A percentile compares a stretch with the other conserved stretches of the same genome.
Conservation (phyloP, 805 yeast species). For the Isabelozyma rhagii region DNA sequence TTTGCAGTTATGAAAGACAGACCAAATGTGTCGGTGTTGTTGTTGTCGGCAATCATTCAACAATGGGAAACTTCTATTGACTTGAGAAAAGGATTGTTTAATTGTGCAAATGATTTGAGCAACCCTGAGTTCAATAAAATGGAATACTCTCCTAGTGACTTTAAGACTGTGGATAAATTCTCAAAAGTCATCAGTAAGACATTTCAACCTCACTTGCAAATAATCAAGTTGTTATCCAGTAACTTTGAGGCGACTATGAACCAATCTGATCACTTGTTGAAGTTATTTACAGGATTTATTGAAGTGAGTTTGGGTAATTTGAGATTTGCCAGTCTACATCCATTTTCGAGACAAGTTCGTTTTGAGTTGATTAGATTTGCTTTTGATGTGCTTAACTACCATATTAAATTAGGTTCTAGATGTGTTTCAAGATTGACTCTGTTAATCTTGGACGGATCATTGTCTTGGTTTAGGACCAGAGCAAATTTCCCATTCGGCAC, state of each 20-base stretch:
- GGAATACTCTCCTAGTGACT: conserved; percentile 89
- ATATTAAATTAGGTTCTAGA: conserved; percentile 47
- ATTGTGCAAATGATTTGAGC: conserved; percentile 49
- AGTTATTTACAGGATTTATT: conserved; percentile 61
- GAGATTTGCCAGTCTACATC: conserved; percentile 69
- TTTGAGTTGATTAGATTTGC: conserved; percentile 72
- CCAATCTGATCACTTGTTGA: conserved; percentile 67
- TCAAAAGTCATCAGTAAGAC: conserved; percentile 47
- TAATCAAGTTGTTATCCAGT: conserved; percentile 67
- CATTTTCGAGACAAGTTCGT: conserved; percentile 71
- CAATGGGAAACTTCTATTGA: conserved; percentile 69
- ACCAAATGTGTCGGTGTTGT: conserved; percentile 51
- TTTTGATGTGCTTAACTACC: conserved; percentile 58
- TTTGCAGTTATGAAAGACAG: conserved; percentile 68
- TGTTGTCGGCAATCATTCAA: conserved; percentile 66
- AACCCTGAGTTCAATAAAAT: conserved; percentile 66
- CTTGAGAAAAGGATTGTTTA: conserved; percentile 61
- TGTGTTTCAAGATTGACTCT: conserved; percentile 44
- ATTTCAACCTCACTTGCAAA: conserved; percentile 64
- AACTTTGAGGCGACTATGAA: conserved; percentile 76
- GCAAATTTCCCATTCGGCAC: conserved; percentile 82
- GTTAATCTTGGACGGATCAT: conserved; percentile 59
- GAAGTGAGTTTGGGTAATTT: conserved; percentile 53
- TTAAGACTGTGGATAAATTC: conserved; percentile 49
- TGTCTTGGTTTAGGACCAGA: conserved; percentile 73